A percentile compares a stretch with the other conserved stretches of the same genome.
Conservation (phyloP, 2,329 filamentous ascomycete genomes). For the Aspergillus costaricaensis region DNA sequence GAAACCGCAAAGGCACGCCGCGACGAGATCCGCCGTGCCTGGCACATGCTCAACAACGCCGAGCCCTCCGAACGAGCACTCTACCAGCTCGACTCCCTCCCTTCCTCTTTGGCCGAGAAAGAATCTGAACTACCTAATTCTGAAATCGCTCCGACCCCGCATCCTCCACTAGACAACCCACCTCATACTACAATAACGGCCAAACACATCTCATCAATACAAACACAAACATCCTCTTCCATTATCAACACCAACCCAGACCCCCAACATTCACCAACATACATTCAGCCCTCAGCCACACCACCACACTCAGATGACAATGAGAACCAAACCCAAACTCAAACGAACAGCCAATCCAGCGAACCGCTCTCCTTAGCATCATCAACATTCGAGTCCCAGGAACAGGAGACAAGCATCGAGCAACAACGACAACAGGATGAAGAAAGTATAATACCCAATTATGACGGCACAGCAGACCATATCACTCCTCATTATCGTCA, state of each 20-base stretch:
- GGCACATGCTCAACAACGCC: slow-evolving; percentile 25
- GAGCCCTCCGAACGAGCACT: slow-evolving; percentile 18
- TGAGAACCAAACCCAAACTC: slow-evolving; percentile 1
- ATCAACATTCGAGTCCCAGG: slow-evolving; percentile 31
- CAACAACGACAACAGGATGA: background rate
- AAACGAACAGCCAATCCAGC: slow-evolving; percentile 18
- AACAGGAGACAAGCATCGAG: background rate
- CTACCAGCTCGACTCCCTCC: slow-evolving; percentile 31
- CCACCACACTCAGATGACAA: background rate
- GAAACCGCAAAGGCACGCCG: slow-evolving; percentile 21
- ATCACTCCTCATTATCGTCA: background rate
- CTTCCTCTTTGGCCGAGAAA: slow-evolving; percentile 27
- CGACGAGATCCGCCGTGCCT: slow-evolving; percentile 28
- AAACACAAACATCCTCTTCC: background rate
- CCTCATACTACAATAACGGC: background rate
- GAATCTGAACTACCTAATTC: background rate
- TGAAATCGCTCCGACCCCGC: background rate
- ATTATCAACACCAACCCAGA: background rate
- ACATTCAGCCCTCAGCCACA: background rate
- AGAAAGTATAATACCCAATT: background rate
- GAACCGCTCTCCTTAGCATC: slow-evolving; percentile 25
- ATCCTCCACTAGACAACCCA: background rate
- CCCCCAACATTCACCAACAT: background rate
- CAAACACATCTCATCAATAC: background rate
- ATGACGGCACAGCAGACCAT: background rate